A percentile compares a stretch with the other conserved stretches of the same genome.
Evolutionary conservation across 768 basidiomycete genomes (phyloP).

Genomic region (Pleurotus tuber-regium): DNA sequence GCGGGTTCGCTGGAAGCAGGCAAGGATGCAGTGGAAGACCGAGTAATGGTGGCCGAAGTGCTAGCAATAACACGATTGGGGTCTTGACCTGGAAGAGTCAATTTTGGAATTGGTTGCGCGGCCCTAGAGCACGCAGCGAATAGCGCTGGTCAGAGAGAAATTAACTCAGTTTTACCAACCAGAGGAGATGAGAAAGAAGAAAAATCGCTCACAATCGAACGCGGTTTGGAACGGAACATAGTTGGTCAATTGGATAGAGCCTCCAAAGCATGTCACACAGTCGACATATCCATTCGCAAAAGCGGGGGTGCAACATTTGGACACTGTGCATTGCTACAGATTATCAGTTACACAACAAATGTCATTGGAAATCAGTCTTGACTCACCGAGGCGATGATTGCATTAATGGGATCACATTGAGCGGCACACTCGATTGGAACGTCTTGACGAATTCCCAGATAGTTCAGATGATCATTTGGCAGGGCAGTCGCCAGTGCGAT

Average conservation of each 20-base stretch:
- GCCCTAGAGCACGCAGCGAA: slow-evolving; percentile 8
- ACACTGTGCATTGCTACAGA: slow-evolving; percentile 5
- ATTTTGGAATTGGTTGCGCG: slow-evolving; percentile 16
- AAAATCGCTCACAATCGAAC: slow-evolving; percentile 4
- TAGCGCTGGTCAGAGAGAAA: neutral
- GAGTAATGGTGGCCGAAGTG: slow-evolving; percentile 20
- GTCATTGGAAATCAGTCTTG: neutral
- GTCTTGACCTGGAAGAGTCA: slow-evolving; percentile 32
- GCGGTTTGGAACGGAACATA: neutral
- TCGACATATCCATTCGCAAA: slow-evolving; percentile 8
- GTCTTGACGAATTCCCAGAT: slow-evolving; percentile 1
- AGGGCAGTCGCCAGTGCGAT: neutral
- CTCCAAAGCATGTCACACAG: slow-evolving; percentile 5
- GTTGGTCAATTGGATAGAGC: slow-evolving; percentile 3
- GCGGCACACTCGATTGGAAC: slow-evolving; percentile 3
- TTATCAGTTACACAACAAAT: neutral
- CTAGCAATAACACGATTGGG: slow-evolving; percentile 24
- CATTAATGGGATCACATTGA: neutral
- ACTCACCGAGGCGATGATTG: slow-evolving; percentile 8
- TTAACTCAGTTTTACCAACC: neutral
- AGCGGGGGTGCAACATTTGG: neutral
- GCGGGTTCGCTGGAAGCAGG: neutral
- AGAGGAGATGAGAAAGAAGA: neutral
- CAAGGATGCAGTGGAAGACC: slow-evolving; percentile 27
- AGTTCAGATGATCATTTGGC: slow-evolving; percentile 8